Percentiles rank a stretch among this genome's conserved stretches.
phyloP scores from a whole-genome alignment of 2,329 filamentous ascomycete genomes.

The Podosphaera fusca region DNA sequence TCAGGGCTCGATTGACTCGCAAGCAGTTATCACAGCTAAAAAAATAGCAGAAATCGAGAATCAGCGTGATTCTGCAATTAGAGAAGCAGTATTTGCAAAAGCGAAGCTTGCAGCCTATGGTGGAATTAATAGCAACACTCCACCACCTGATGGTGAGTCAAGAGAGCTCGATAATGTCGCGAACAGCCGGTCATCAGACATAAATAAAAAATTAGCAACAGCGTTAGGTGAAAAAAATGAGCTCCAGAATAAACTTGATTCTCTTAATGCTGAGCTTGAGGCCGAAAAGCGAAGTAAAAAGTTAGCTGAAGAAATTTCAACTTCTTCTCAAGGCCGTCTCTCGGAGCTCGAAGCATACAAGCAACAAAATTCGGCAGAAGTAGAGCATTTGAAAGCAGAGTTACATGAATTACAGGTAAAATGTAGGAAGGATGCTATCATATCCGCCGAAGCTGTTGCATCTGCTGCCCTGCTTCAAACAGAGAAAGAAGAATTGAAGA shows the following conservation, averaged over 20 bases:
- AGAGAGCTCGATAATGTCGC: conserved; percentile 33
- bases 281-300: conserved; percentile 62
- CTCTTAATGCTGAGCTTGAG: conserved; percentile 45
- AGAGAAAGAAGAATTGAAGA: conserved; percentile 61
- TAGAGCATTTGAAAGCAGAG: conserved; percentile 68
- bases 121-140: conserved; percentile 36
- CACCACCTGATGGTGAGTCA: conserved; percentile 32
- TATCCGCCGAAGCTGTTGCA: conserved; percentile 52
- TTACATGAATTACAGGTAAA: conserved; percentile 59
- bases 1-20: conserved; percentile 71
- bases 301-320: conserved; percentile 69
- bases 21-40: conserved; percentile 64
- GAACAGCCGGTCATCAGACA: conserved; percentile 46
- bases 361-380: conserved; percentile 61
- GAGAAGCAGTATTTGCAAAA: conserved; percentile 85
- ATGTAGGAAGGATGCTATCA: conserved; percentile 59
- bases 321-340: conserved; percentile 62
- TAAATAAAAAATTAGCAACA: conserved; percentile 62
- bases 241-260: conserved; percentile 53
- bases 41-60: conserved; percentile 86
- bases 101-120: conserved; percentile 71
- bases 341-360: conserved; percentile 64
- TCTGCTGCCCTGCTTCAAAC: conserved; percentile 52
- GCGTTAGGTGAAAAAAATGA: conserved; percentile 60
- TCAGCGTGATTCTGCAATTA: conserved; percentile 82